Base-by-base conservation (phyloP, 345 rosid genomes). In the Linum tenue region DNA sequence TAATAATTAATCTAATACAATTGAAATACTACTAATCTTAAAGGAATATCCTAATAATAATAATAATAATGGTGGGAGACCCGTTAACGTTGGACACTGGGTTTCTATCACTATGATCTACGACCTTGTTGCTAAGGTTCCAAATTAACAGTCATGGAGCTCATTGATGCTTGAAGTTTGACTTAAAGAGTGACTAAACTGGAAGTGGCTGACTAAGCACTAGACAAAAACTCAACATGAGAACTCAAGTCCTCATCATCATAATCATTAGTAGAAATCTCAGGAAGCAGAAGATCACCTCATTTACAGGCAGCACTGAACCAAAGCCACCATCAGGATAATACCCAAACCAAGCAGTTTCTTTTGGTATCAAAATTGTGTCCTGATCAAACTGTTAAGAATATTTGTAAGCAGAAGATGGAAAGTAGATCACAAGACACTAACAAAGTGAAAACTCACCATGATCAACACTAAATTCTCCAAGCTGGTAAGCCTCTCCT, bases 261-360 rank as follows among this genome's bases (percentile, higher is more conserved):
- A 4, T 41, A 41, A 0, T 41, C 44, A 41, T 41, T 4, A 8
- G 9, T 41, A 41, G 9, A 4, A 14, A 44, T 5, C 12, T 5
- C 51, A 44, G 8, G 51, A 15, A 48, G 3, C 9, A 35, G n/a
- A 41, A 22, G 10, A 4, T 37, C 72, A 82, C 95, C 91, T 89
- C 74, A 67, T 85, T 78, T n/a, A 79, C 80, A 0, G 92, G 77
- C 73, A 92, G 80, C 75, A 89, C 36, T 57, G 82, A 2, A 64
- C 78, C 61, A 42, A 81, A 84, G 60, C 83, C 56, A 0, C 95
- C 91, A 60, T 86, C 95, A n/a, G 87, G 86, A 73, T 78, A 87
- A 67, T 87, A 85, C 37, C 98, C 91, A 64, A 87, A 92, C 86
- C 85, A 82, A 62, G 98, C 76, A 7, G 96, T 92, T 81, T 87